These are phyloP conservation scores for Entonaema liquescens DNA, from an alignment of 495 filamentous ascomycete genomes.

Conservation along the genomic window DNA sequence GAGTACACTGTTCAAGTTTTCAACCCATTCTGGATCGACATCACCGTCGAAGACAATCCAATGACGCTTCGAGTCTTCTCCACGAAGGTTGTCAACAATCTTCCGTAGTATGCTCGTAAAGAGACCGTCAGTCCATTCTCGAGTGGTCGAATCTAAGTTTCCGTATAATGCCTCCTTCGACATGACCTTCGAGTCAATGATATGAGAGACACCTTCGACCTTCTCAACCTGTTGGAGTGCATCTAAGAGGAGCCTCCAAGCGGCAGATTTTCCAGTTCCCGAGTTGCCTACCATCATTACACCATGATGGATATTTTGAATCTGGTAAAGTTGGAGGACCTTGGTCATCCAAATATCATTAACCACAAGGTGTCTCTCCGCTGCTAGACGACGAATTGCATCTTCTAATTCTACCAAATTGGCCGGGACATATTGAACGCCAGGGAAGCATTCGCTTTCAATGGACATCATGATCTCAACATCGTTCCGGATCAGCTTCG, in stretches of 20 bases:
- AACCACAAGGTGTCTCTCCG: slow-evolving; percentile 82
- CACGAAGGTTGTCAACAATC: slow-evolving; percentile 98
- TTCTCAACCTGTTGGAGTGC: slow-evolving; percentile 90
- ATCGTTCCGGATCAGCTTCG: slow-evolving; percentile 91
- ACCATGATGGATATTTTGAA: slow-evolving; percentile 96
- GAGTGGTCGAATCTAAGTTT: slow-evolving; percentile 91
- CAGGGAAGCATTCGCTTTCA: slow-evolving; percentile 87
- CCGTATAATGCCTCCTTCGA: slow-evolving; percentile 97
- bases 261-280: slow-evolving; percentile 91
- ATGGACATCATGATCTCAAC: slow-evolving; percentile 87
- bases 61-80: slow-evolving; percentile 93
- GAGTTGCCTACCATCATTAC: slow-evolving; percentile 99
- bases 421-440: slow-evolving; percentile 90
- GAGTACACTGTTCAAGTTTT: slow-evolving; percentile 98
- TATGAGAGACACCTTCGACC: slow-evolving; percentile 92
- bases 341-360: slow-evolving; percentile 97
- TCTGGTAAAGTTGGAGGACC: slow-evolving; percentile 94
- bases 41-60: slow-evolving; percentile 99
- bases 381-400: slow-evolving; percentile 82
- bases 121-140: slow-evolving; percentile 98
- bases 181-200: slow-evolving; percentile 99
- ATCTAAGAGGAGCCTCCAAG: slow-evolving; percentile 94
- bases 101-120: slow-evolving; percentile 98
- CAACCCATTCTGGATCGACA: slow-evolving; percentile 99
- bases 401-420: slow-evolving; percentile 79